These are phyloP conservation scores for Solanum habrochaites DNA, from an alignment of 257 asterid species.

Conservation along the genomic window DNA sequence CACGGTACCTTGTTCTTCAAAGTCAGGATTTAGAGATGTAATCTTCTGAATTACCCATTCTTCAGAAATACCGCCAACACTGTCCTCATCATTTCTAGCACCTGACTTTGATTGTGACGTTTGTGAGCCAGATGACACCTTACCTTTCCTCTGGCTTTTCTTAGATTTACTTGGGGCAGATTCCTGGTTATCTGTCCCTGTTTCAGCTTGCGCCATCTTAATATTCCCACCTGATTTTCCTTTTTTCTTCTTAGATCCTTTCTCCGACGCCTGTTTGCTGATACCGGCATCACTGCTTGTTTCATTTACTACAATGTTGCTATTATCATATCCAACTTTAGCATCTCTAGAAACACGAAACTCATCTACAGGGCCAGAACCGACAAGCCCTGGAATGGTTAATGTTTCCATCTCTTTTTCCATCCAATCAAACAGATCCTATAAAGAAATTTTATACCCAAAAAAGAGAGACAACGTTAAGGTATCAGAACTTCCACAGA, in stretches of 20 bases:
- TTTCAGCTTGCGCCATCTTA: constrained; percentile 47
- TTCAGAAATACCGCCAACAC: constrained; percentile 49
- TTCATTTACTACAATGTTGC: constrained; percentile 34
- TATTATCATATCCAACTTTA: neutral
- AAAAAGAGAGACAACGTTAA: neutral
- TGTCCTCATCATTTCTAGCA: constrained; percentile 58
- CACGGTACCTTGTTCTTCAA: constrained; percentile 73
- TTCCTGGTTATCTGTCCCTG: constrained; percentile 46
- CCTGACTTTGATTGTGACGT: constrained; percentile 49
- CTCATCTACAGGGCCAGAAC: constrained; percentile 29
- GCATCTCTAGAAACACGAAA: constrained; percentile 30
- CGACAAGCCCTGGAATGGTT: constrained; percentile 28
- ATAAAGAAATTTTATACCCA: constrained; percentile 7
- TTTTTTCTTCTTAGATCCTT: constrained; percentile 76
- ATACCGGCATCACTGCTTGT: constrained; percentile 36
- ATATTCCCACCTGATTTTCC: constrained; percentile 63
- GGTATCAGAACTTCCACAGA: neutral
- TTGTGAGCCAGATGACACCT: constrained; percentile 42
- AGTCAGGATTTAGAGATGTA: constrained; percentile 60
- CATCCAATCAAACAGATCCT: constrained; percentile 66
- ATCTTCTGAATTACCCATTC: constrained; percentile 69
- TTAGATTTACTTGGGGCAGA: constrained; percentile 50
- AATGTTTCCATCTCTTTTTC: constrained; percentile 69
- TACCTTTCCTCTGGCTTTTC: constrained; percentile 74
- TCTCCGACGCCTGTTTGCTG: constrained; percentile 52